Evolutionary conservation across 2,329 filamentous ascomycete genomes (phyloP), one percentile per base, ranked within the genome.

Genomic region (Metarhizium album): DNA sequence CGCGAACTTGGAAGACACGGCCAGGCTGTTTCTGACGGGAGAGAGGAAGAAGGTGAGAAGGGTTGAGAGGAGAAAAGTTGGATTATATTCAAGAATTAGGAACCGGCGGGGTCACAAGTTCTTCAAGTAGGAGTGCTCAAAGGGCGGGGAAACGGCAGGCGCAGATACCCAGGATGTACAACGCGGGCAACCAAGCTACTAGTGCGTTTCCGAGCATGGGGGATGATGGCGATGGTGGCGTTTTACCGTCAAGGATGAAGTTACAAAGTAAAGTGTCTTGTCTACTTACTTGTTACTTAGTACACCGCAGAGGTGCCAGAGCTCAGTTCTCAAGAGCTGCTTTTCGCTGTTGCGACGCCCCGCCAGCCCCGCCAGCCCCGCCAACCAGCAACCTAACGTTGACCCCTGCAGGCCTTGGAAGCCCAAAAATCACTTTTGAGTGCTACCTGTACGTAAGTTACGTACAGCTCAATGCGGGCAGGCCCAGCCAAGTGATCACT

Each of bases 191-290:
- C 4, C 35, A 38, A 38, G 35, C 35, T 38, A n/a, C 35, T 31
- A 31, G 11, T 38, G 5, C 5, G 16, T 38, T 14, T 16, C 14
- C 35, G 16, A 8, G 11, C 14, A 38, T 38, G 35, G 35, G 4
- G 37, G 14, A 8, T n/a, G 20, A 40, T 43, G 9, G 22, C 22
- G 22, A 22, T 29, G 46, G 49, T 51, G 49, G 49, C 49, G 49
- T 22, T 43, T 50, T 18, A 9, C 49, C 45, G 22, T 42, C 18
- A 43, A 43, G 49, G 45, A 18, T 48, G 7, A 29, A 29, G 27
- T 29, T 9, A 37, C 37, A 16, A 23, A 22, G 46, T 33, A 42
- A 13, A n/a, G n/a, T n/a, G n/a, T n/a, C n/a, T n/a, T n/a, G n/a
- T n/a, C n/a, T n/a, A n/a, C n/a, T n/a, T n/a, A n/a, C n/a, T n/a